Evolutionary conservation across 331 rosid species (phyloP).

Genomic region (Quercus lobata): DNA sequence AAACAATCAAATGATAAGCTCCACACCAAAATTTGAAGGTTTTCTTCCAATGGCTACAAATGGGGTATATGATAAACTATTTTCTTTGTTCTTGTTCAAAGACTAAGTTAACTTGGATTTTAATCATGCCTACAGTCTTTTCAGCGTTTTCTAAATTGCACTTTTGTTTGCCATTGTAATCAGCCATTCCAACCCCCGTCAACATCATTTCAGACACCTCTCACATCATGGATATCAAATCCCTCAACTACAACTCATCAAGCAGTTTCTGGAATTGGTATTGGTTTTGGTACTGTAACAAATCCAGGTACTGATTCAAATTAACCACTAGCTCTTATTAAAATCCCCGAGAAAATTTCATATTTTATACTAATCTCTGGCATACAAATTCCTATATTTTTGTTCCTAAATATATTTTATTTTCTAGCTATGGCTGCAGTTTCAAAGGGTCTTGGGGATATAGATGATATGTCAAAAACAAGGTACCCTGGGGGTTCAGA

Average conservation of each 20-base stretch:
- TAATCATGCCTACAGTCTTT: not conserved
- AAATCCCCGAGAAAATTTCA: not conserved
- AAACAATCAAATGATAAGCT: not conserved
- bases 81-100: not conserved
- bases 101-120: not conserved
- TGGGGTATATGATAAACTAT: slow-evolving; percentile 2
- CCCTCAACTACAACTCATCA: not conserved
- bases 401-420: not conserved
- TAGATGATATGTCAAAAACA: slow-evolving; percentile 12
- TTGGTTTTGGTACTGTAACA: not conserved
- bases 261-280: not conserved
- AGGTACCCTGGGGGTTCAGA: slow-evolving; percentile 2
- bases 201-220: not conserved
- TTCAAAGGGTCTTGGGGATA: not conserved
- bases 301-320: slow-evolving; percentile 7
- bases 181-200: slow-evolving; percentile 18
- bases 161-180: not conserved
- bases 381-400: not conserved
- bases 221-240: slow-evolving; percentile 10
- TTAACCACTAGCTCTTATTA: not conserved
- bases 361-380: not conserved
- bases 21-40: slow-evolving; percentile 2
- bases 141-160: not conserved
- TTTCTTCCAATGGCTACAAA: slow-evolving; percentile 11
- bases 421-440: slow-evolving; percentile 6